phyloP scores from a whole-genome alignment of 108 stramenopile genomes.

The Conticribra weissflogii region DNA sequence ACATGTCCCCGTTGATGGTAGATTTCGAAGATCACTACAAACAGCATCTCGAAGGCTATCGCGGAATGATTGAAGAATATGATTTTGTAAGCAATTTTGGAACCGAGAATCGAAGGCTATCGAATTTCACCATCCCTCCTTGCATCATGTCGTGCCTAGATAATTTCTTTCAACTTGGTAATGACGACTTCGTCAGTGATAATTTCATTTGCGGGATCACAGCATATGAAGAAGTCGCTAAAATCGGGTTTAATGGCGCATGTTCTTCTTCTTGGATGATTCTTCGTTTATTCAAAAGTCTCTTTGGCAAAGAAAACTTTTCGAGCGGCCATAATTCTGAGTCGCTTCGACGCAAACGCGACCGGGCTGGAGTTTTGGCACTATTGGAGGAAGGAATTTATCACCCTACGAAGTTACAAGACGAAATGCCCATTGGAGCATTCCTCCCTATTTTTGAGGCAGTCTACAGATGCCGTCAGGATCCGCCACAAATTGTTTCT shows the following conservation, averaged over 20 bases:
- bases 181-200: constrained; percentile 8
- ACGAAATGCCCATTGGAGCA: constrained; percentile 67
- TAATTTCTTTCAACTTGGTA: constrained; percentile 29
- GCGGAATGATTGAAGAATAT: constrained; percentile 32
- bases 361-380: constrained; percentile 45
- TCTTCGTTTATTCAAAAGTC: constrained; percentile 48
- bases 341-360: constrained; percentile 14
- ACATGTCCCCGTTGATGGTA: constrained; percentile 37
- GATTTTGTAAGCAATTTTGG: not conserved
- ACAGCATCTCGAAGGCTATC: constrained; percentile 41
- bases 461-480: constrained; percentile 59
- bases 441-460: constrained; percentile 73
- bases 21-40: constrained; percentile 61
- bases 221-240: constrained; percentile 19
- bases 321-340: not conserved
- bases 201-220: constrained; percentile 17
- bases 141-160: constrained; percentile 54
- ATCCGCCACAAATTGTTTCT: constrained; percentile 48
- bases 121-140: constrained; percentile 29
- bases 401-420: constrained; percentile 46
- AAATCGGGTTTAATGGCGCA: constrained; percentile 46
- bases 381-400: constrained; percentile 74
- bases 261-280: constrained; percentile 57
- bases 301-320: constrained; percentile 29
- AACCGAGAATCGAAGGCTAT: constrained; percentile 5